These are phyloP conservation scores for Dichotomocladium elegans DNA, from an alignment of 371 early-diverging fungal genomes.

Conservation along the genomic window DNA sequence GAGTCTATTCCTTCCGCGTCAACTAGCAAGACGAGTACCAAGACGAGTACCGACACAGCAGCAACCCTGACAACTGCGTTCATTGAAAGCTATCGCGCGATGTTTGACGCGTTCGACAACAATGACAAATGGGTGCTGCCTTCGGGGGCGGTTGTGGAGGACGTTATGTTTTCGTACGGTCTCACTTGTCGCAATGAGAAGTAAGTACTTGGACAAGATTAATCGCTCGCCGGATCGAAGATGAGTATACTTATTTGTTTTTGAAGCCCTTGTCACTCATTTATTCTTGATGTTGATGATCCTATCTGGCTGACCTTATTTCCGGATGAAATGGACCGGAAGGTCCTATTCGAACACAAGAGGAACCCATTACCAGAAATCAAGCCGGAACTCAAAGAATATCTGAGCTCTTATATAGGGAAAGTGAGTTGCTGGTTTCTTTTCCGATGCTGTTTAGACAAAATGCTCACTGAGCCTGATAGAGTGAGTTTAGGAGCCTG, in stretches of 20 bases:
- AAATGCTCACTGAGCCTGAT: neutral
- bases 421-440: neutral
- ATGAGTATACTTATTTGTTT: no score
- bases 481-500: neutral
- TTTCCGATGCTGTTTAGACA: constrained; percentile 2
- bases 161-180: neutral
- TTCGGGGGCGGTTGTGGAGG: neutral
- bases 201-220: neutral
- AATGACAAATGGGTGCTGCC: neutral
- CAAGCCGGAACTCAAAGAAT: neutral
- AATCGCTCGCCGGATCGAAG: no score
- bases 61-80: neutral
- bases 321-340: neutral
- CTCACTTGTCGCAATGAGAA: neutral
- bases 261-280: constrained; percentile 19
- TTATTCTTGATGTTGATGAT: constrained; percentile 8
- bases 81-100: neutral
- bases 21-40: no score
- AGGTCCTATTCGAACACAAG: neutral
- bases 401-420: neutral
- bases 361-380: neutral
- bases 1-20: neutral
- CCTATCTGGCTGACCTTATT: neutral
- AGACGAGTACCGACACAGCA: no score
- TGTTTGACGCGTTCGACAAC: neutral